These are phyloP conservation scores for Phytophthora sojae DNA, from an alignment of 352 stramenopile genomes.

Conservation along the genomic window DNA sequence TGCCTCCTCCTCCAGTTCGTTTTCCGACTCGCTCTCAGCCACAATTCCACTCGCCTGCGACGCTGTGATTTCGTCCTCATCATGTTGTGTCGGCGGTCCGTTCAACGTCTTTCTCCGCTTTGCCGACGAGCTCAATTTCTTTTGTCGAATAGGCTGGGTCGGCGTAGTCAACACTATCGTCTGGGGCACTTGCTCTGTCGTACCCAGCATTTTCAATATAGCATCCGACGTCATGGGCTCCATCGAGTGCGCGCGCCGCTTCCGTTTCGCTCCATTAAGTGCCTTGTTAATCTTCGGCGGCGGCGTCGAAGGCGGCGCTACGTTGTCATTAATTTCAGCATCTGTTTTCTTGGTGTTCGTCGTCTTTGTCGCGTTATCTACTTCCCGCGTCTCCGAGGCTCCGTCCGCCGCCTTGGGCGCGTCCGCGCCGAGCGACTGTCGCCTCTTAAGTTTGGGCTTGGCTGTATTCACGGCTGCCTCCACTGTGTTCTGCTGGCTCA, in stretches of 20 bases:
- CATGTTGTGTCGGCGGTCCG: constrained; percentile 34
- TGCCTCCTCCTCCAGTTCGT: constrained; percentile 26
- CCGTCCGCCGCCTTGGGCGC: constrained; percentile 6
- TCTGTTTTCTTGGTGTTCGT: constrained; percentile 8
- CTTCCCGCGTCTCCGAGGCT: background rate
- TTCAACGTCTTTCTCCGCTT: constrained; percentile 45
- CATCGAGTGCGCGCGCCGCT: constrained; percentile 70
- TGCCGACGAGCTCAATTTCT: constrained; percentile 32
- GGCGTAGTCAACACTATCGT: constrained; percentile 22
- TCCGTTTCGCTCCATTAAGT: constrained; percentile 31
- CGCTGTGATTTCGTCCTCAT: constrained; percentile 34
- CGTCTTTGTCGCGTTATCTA: background rate
- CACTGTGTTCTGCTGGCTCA: constrained; percentile 49
- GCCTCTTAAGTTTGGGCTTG: constrained; percentile 27
- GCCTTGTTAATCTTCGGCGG: constrained; percentile 22
- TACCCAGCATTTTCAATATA: constrained; percentile 63
- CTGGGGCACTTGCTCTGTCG: constrained; percentile 22
- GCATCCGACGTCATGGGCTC: constrained; percentile 71
- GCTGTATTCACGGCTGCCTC: background rate
- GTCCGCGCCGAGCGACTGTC: constrained; percentile 32
- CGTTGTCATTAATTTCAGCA: background rate
- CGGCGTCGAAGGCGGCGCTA: constrained; percentile 12
- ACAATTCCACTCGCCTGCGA: constrained; percentile 46
- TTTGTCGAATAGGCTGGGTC: constrained; percentile 31
- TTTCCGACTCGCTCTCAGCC: constrained; percentile 45